Conservation (phyloP, 192 early-diverging fungal species). For the Dissophora ornata region DNA sequence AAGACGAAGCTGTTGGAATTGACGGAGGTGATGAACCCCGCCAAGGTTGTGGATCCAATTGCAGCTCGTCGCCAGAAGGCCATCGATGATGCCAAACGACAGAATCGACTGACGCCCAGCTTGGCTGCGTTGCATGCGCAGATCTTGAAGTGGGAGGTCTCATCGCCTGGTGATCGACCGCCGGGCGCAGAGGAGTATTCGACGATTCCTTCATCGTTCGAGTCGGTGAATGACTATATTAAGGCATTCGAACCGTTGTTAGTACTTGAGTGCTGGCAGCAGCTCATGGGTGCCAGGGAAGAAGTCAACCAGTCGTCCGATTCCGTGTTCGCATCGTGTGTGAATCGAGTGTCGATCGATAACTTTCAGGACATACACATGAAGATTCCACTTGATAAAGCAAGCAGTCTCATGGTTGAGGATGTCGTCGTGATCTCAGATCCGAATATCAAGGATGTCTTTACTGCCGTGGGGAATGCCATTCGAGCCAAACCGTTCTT, state of each 20-base stretch:
- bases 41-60: constrained; percentile 17
- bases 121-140: constrained; percentile 66
- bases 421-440: constrained; percentile 74
- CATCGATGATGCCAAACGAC: constrained; percentile 55
- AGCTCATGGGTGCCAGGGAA: constrained; percentile 79
- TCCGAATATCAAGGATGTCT: constrained; percentile 48
- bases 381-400: constrained; percentile 32
- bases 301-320: constrained; percentile 64
- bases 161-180: constrained; percentile 64
- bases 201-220: constrained; percentile 71
- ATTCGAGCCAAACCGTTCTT: constrained; percentile 56
- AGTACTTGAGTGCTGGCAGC: constrained; percentile 87
- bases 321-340: constrained; percentile 53
- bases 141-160: constrained; percentile 72
- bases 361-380: constrained; percentile 81
- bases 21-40: constrained; percentile 19
- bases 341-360: constrained; percentile 72
- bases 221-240: constrained; percentile 67
- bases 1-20: constrained; percentile 60
- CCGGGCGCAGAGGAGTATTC: constrained; percentile 53
- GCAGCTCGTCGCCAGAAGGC: constrained; percentile 14
- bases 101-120: constrained; percentile 62
- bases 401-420: constrained; percentile 64
- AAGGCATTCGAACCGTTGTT: constrained; percentile 83
- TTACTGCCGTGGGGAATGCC: constrained; percentile 19